Evolutionary conservation across 495 filamentous ascomycete genomes (phyloP).

Genomic region (Evernia prunastri): DNA sequence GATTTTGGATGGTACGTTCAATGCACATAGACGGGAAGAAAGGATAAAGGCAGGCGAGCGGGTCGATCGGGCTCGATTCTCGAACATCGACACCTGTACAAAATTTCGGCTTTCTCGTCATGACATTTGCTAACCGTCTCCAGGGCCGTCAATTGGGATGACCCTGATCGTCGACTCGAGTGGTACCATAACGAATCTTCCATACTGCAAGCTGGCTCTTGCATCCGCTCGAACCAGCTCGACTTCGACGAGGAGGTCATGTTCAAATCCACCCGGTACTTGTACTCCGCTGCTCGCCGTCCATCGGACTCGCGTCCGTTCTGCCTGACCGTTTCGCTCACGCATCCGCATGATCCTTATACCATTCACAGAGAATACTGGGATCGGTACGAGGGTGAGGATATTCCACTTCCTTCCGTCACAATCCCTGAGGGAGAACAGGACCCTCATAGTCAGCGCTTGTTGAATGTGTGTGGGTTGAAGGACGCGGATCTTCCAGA

Average conservation of each 20-base stretch:
- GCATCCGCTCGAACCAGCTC: slow-evolving; percentile 83
- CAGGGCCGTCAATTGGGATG: slow-evolving; percentile 74
- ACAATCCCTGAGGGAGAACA: slow-evolving; percentile 67
- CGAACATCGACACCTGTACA: slow-evolving; percentile 20
- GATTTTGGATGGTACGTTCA: slow-evolving; percentile 68
- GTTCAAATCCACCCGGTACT: slow-evolving; percentile 73
- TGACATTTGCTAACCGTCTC: slow-evolving; percentile 13
- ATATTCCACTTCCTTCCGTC: slow-evolving; percentile 72
- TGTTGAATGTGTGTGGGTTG: slow-evolving; percentile 74
- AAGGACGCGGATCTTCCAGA: slow-evolving; percentile 69
- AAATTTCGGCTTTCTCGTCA: neutral
- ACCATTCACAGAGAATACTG: slow-evolving; percentile 83
- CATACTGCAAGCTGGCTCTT: slow-evolving; percentile 75
- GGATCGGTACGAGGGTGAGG: slow-evolving; percentile 82
- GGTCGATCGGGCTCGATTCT: neutral
- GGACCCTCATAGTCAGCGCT: slow-evolving; percentile 72
- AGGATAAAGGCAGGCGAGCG: slow-evolving; percentile 1
- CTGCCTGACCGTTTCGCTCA: slow-evolving; percentile 82
- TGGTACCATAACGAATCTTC: slow-evolving; percentile 92
- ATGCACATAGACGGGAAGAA: slow-evolving; percentile 7
- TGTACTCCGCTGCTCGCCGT: slow-evolving; percentile 75
- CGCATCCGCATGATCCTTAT: slow-evolving; percentile 88
- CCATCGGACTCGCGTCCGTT: slow-evolving; percentile 64
- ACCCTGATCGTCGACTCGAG: slow-evolving; percentile 73
- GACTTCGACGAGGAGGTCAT: slow-evolving; percentile 92